Conservation (phyloP, 116 monocot genomes). For the Dioscorea cayenensis region DNA sequence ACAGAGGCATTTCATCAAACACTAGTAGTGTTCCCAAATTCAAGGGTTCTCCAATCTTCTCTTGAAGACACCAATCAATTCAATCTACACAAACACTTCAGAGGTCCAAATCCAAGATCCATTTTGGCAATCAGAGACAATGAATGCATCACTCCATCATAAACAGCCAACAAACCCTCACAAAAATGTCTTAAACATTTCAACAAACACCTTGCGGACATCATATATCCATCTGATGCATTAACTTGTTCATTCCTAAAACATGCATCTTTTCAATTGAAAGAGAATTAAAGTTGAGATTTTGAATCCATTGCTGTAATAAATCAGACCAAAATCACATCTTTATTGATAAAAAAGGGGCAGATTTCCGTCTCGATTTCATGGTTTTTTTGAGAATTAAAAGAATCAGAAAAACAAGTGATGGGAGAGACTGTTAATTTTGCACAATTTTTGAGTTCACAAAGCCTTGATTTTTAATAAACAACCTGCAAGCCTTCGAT, state of each 20-base stretch:
- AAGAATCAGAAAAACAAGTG: not conserved
- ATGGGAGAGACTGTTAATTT: not conserved
- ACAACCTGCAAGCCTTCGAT: not conserved
- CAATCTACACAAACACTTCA: slow-evolving; percentile 22
- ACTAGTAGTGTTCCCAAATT: slow-evolving; percentile 17
- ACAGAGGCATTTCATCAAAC: slow-evolving; percentile 48
- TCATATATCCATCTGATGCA: too few relatives aligned
- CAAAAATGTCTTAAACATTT: slow-evolving; percentile 22
- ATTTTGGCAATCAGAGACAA: slow-evolving; percentile 22
- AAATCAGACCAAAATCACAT: not conserved
- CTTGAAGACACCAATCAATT: slow-evolving; percentile 35
- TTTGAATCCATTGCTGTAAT: not conserved
- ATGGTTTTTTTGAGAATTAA: not conserved
- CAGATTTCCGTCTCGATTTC: not conserved
- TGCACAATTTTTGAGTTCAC: not conserved
- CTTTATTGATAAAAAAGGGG: not conserved
- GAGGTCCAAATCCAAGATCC: slow-evolving; percentile 20
- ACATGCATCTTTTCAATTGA: not conserved
- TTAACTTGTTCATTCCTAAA: not conserved
- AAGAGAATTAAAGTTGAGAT: not conserved
- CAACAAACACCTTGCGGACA: slow-evolving; percentile 26
- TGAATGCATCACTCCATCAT: slow-evolving; percentile 25
- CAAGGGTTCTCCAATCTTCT: not conserved
- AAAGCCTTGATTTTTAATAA: not conserved
- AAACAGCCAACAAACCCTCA: slow-evolving; percentile 24